Conservation (phyloP, 2,329 filamentous ascomycete genomes). For the Sarocladium oryzae region DNA sequence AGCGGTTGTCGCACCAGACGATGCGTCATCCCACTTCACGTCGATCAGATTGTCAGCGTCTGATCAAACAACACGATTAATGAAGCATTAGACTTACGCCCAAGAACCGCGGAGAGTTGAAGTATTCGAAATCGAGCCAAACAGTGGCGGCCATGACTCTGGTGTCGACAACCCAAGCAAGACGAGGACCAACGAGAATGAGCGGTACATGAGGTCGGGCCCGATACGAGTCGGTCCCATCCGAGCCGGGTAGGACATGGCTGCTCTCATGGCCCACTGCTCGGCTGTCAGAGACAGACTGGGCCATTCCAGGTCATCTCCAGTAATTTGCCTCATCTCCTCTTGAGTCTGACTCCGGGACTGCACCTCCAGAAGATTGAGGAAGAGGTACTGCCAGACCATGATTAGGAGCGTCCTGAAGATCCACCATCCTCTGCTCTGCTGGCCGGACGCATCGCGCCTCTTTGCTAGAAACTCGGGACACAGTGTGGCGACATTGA, state of each 20-base stretch:
- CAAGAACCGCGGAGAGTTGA: background rate
- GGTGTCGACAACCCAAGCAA: background rate
- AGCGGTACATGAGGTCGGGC: background rate
- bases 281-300: background rate
- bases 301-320: background rate
- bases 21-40: background rate
- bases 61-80: too few species aligned
- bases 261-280: background rate
- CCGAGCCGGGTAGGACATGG: background rate
- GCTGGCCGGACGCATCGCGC: background rate
- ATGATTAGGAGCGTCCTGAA: background rate
- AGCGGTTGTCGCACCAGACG: background rate
- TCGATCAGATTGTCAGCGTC: too few species aligned
- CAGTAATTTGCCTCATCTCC: background rate
- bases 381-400: background rate
- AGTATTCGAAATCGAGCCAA: background rate
- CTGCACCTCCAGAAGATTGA: background rate
- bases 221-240: background rate
- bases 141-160: background rate
- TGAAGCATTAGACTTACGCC: too few species aligned
- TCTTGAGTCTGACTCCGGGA: background rate
- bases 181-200: background rate
- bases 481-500: background rate
- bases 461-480: background rate
- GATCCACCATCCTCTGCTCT: background rate